Percentiles rank a stretch among this genome's conserved stretches.
Conservation (phyloP, 805 yeast genomes). For the Candida wancherniae region DNA sequence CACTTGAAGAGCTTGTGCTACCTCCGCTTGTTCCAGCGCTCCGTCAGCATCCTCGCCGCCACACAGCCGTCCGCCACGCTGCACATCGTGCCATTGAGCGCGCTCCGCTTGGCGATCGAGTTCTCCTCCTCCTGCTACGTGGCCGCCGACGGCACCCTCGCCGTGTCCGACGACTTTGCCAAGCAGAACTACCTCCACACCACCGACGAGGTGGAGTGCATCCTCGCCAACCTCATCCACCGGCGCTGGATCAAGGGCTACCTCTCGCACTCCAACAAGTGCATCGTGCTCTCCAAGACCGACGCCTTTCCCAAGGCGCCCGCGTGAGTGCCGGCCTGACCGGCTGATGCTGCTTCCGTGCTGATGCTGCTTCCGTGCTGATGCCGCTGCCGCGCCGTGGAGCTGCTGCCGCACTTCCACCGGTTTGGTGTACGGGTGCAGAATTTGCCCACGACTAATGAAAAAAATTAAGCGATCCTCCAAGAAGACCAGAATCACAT, state of each 20-base stretch:
- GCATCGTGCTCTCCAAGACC: slow-evolving; percentile 69
- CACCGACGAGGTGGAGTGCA: slow-evolving; percentile 61
- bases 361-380: no score
- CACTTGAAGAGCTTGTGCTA: slow-evolving; percentile 48
- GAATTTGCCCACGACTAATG: no score
- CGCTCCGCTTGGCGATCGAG: slow-evolving; percentile 42
- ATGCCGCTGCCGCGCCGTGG: no score
- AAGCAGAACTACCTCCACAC: slow-evolving; percentile 11
- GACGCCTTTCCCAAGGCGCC: slow-evolving; percentile 59
- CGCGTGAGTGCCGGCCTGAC: neutral
- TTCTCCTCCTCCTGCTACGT: slow-evolving; percentile 4
- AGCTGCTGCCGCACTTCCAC: no score
- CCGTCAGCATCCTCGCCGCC: slow-evolving; percentile 18
- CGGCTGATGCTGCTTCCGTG: no score
- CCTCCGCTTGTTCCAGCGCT: slow-evolving; percentile 45
- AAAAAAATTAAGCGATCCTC: no score
- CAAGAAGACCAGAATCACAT: neutral
- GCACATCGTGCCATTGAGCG: slow-evolving; percentile 38
- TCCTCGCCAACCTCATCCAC: slow-evolving; percentile 60
- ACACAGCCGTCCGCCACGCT: slow-evolving; percentile 20
- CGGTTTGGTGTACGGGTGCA: slow-evolving; percentile 16
- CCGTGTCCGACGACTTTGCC: slow-evolving; percentile 1
- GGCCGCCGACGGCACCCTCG: neutral
- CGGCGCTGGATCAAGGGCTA: slow-evolving; percentile 70
- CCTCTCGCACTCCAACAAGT: slow-evolving; percentile 67